A percentile compares a stretch with the other conserved stretches of the same genome.
phyloP scores from a whole-genome alignment of 2,329 filamentous ascomycete genomes.

The Paracoccidioides lutzii region DNA sequence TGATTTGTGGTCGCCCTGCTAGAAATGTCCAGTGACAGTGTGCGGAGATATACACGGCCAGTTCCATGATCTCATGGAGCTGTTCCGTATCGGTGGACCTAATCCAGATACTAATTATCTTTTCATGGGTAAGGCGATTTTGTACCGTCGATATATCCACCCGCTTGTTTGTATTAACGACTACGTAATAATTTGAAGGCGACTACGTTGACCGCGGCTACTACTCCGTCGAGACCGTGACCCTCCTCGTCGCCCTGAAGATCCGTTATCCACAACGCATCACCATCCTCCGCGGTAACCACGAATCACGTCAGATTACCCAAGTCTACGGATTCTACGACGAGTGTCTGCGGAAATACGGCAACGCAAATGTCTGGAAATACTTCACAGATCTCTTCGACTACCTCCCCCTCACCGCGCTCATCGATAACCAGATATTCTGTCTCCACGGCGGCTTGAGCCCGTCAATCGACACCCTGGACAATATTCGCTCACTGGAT shows the following conservation, averaged over 20 bases:
- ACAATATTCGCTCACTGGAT: constrained; percentile 90
- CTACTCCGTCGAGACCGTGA: constrained; percentile 97
- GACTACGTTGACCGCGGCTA: constrained; percentile 98
- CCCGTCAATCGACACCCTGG: constrained; percentile 88
- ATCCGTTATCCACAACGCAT: constrained; percentile 96
- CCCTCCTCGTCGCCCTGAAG: constrained; percentile 89
- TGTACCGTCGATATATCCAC: constrained; percentile 8
- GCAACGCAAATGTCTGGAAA: constrained; percentile 98
- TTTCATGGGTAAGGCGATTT: constrained; percentile 68
- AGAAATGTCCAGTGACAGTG: constrained; percentile 98
- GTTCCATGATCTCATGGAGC: constrained; percentile 97
- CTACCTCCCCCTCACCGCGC: constrained; percentile 88
- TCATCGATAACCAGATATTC: constrained; percentile 99
- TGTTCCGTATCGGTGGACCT: constrained; percentile 96
- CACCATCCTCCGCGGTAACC: constrained; percentile 95
- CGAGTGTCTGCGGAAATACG: constrained; percentile 96
- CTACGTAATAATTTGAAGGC: constrained; percentile 40
- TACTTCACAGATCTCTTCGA: constrained; percentile 98
- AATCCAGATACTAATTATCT: constrained; percentile 99
- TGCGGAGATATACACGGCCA: constrained; percentile 99
- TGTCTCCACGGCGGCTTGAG: constrained; percentile 94
- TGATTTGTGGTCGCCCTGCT: constrained; percentile 15
- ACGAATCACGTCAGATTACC: constrained; percentile 97
- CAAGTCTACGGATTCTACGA: constrained; percentile 99
- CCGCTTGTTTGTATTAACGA: constrained; percentile 9